These are phyloP conservation scores for Protomyces arabidopsidicola DNA, from an alignment of 1,139 yeast species.

Conservation along the genomic window DNA sequence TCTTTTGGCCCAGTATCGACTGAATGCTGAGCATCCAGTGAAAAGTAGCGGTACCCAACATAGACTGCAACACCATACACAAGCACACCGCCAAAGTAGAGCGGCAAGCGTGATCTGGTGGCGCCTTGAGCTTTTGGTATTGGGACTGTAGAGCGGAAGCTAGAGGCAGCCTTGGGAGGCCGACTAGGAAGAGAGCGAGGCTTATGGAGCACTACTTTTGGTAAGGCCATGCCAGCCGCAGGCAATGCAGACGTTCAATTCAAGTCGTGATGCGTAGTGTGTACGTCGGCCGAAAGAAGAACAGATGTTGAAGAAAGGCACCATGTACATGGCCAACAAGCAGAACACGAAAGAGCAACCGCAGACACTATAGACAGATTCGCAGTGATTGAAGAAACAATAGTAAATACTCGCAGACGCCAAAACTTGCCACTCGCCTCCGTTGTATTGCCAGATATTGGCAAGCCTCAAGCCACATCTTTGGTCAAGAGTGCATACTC, in stretches of 20 bases:
- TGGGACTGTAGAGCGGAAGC: background rate
- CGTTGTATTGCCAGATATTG: background rate
- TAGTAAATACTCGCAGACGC: background rate
- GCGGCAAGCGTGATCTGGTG: conserved; percentile 3
- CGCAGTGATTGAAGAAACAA: too few relatives aligned
- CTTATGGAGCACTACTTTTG: background rate
- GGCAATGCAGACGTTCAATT: too few relatives aligned
- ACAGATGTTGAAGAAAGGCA: too few relatives aligned
- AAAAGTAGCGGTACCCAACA: background rate
- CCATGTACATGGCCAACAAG: too few relatives aligned
- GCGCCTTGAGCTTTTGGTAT: background rate
- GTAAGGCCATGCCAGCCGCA: background rate
- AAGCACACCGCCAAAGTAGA: conserved; percentile 9
- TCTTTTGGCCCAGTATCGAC: background rate
- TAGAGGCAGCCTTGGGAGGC: background rate
- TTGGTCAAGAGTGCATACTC: conserved; percentile 43
- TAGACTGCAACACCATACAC: conserved; percentile 17
- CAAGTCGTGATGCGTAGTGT: too few relatives aligned
- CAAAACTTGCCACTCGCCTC: background rate
- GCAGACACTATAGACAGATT: too few relatives aligned
- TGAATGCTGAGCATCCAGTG: background rate
- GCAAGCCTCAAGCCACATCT: conserved; percentile 3
- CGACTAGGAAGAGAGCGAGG: background rate
- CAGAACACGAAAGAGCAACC: too few relatives aligned
- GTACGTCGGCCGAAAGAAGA: too few relatives aligned